Percentiles rank a stretch among this genome's conserved stretches.
Conservation (phyloP, 2,329 filamentous ascomycete species). For the Talaromyces sp. region DNA sequence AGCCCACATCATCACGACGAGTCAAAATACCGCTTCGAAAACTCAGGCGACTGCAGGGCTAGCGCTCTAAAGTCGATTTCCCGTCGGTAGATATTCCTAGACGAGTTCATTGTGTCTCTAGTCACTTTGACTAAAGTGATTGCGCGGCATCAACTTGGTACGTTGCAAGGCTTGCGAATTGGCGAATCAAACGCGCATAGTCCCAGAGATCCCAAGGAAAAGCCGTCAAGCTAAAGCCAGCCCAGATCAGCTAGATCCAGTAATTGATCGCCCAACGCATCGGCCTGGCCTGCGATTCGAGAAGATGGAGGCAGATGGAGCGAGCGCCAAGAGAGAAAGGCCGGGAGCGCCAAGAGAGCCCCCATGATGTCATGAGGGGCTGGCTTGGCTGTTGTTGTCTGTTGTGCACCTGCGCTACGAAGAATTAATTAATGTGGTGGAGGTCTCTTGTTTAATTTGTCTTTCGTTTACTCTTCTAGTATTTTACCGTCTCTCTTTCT, state of each 20-base stretch:
- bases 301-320: not conserved
- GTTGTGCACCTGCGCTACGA: not conserved
- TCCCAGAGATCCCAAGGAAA: not conserved
- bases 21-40: constrained; percentile 50
- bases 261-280: not conserved
- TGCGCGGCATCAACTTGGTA: not conserved
- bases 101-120: constrained; percentile 23
- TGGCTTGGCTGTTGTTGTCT: not conserved
- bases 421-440: not conserved
- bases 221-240: not conserved
- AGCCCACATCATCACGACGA: not conserved
- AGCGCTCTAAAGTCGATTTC: constrained; percentile 59
- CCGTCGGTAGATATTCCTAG: constrained; percentile 48
- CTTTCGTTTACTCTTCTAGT: not conserved
- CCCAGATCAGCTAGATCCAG: not conserved
- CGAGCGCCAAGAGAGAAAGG: not conserved
- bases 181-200: not conserved
- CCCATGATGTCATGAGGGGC: not conserved
- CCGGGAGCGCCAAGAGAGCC: not conserved
- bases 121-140: not conserved
- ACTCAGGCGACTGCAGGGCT: constrained; percentile 54
- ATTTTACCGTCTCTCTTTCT: not conserved
- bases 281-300: not conserved
- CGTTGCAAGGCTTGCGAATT: not conserved
- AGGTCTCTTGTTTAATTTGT: not conserved